Evolutionary conservation across 441 rosid species (phyloP).

Genomic region (Croton setiger): DNA sequence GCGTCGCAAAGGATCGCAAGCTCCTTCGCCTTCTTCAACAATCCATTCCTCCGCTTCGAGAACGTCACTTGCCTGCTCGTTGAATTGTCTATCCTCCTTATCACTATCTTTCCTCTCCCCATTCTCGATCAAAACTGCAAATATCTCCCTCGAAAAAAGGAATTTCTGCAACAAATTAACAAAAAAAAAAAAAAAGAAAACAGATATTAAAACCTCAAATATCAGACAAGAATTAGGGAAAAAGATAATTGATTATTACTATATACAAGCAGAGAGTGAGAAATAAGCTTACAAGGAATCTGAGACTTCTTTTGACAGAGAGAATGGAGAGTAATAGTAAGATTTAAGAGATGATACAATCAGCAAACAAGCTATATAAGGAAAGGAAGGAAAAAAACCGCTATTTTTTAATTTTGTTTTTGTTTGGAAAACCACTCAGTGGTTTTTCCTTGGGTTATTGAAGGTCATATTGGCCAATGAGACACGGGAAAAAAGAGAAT

Average conservation of each 20-base stretch:
- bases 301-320: slow-evolving; percentile 31
- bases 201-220: neutral
- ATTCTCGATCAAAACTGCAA: slow-evolving; percentile 19
- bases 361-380: slow-evolving; percentile 34
- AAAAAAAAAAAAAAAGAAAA: neutral
- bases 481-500: slow-evolving; percentile 1
- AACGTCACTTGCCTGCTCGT: slow-evolving; percentile 88
- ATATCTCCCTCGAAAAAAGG: neutral
- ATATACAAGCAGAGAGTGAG: neutral
- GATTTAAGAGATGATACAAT: neutral
- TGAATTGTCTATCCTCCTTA: slow-evolving; percentile 71
- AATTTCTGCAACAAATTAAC: neutral
- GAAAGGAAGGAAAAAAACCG: slow-evolving; percentile 35
- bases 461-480: slow-evolving; percentile 34
- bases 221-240: too few species aligned
- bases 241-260: neutral
- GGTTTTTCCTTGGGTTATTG: neutral
- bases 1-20: slow-evolving; percentile 75
- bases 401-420: slow-evolving; percentile 1
- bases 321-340: neutral
- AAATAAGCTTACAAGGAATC: slow-evolving; percentile 20
- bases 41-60: slow-evolving; percentile 66
- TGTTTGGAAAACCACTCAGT: neutral
- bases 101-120: slow-evolving; percentile 86
- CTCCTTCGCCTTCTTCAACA: slow-evolving; percentile 80